Conservation (phyloP, 768 basidiomycete genomes). For the Omphalotus guepiniiformis region DNA sequence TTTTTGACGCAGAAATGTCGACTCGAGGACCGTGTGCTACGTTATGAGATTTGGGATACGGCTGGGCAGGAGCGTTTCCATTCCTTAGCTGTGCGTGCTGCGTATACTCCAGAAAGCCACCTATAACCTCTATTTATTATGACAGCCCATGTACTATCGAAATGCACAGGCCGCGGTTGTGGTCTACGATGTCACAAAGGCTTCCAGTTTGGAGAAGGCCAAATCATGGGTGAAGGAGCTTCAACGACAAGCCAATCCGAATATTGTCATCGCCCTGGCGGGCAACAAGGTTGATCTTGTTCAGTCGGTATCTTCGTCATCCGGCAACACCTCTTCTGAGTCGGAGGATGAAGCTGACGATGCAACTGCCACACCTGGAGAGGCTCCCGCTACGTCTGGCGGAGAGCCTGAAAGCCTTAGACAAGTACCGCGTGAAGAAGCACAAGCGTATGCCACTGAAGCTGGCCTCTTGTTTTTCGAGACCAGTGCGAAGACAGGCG, state of each 20-base stretch:
- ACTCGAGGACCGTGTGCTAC: conserved; percentile 87
- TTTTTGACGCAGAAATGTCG: conserved; percentile 95
- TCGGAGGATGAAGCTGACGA: conserved; percentile 90
- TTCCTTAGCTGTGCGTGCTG: conserved; percentile 76
- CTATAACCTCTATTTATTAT: conserved; percentile 13
- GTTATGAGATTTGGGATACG: conserved; percentile 98
- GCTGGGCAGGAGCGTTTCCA: conserved; percentile 97
- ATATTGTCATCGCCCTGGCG: conserved; percentile 97
- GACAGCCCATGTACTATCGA: conserved; percentile 96
- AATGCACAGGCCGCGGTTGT: conserved; percentile 98
- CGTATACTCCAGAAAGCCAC: conserved; percentile 7
- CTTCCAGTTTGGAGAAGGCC: conserved; percentile 93
- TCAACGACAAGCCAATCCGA: conserved; percentile 97
- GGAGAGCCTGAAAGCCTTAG: conserved; percentile 69
- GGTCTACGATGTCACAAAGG: conserved; percentile 97
- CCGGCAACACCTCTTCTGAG: conserved; percentile 52
- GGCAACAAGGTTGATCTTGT: conserved; percentile 97
- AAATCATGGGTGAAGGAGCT: conserved; percentile 99
- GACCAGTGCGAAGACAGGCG: conserved; percentile 95
- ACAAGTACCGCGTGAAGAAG: conserved; percentile 93
- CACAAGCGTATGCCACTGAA: conserved; percentile 93
- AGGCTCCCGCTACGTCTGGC: conserved; percentile 46
- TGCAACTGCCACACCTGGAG: conserved; percentile 84
- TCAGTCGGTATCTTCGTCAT: conserved; percentile 53
- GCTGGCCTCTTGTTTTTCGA: conserved; percentile 95